These are phyloP conservation scores for Ceratocystis albifundus DNA, from an alignment of 2,329 filamentous ascomycete species.

Conservation along the genomic window DNA sequence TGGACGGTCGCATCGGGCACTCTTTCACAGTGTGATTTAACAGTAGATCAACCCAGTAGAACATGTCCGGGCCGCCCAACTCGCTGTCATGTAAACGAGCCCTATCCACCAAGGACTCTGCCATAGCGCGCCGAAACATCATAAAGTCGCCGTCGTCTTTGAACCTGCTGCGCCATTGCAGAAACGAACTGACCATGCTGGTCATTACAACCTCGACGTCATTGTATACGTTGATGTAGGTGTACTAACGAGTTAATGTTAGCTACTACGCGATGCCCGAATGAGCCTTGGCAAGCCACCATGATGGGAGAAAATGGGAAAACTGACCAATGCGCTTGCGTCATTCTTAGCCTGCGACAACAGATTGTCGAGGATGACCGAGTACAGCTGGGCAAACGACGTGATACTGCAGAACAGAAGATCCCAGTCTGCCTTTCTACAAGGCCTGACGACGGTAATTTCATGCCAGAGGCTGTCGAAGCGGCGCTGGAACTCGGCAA, in stretches of 20 bases:
- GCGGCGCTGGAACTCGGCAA: constrained; percentile 14
- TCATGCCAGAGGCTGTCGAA: constrained; percentile 13
- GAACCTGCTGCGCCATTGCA: neutral
- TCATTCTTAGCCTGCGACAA: neutral
- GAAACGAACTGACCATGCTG: neutral
- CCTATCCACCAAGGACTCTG: neutral
- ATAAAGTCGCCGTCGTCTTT: neutral
- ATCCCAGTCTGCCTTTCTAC: constrained; percentile 7
- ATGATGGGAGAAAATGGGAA: too few relatives aligned
- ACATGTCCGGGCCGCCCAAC: neutral
- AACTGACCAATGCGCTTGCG: neutral
- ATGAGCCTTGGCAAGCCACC: too few relatives aligned
- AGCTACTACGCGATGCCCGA: neutral
- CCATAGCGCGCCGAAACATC: neutral
- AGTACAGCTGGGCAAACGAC: constrained; percentile 12
- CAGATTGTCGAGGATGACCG: constrained; percentile 4
- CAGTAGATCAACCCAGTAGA: neutral
- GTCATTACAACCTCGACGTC: constrained; percentile 4
- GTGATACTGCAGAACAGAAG: constrained; percentile 7
- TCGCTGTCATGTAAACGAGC: neutral
- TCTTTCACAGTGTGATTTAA: neutral
- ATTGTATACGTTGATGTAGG: neutral
- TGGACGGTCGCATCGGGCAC: neutral
- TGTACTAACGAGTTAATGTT: neutral
- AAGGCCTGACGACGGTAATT: neutral